Base-by-base conservation (phyloP, 129 eudicot species). In the Flaveria brownii region DNA sequence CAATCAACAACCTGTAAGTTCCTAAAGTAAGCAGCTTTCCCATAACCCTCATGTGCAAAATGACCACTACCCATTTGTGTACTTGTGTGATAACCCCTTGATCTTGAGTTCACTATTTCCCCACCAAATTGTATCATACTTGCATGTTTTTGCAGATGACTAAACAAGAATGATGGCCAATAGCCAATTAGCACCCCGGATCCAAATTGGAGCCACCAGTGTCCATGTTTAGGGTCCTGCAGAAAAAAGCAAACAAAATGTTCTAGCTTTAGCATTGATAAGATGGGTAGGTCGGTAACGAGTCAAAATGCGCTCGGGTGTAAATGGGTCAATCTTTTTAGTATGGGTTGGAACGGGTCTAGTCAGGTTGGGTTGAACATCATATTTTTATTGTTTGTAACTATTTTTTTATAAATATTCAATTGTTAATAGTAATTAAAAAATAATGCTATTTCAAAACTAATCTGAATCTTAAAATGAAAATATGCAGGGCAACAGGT, bases 21-120 rank as follows among this genome's bases (percentile, higher is more conserved):
- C 62, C 99, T 68, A 70, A 94, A 91, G 71, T 94, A 94, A 6
- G 99, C 85, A 20, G 99, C 97, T 81, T 86, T 94, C 36, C 89
- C 85, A 43, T 85, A 94, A 5, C 99, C 97, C 80, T 91, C 99
- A 75, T 78, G 85, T 9, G 93, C 92, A 71, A 94, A 94, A 84
- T 89, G 96, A 33, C 98, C 98, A 74, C 98, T 94, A 2, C 98
- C 98, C 97, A 94, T 94, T 74, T 94, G 97, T 22, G 99, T 94
- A 18, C 90, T 82, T 18, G 99, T 94, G 93, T 94, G 99, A 73
- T 50, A 84, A 52, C 99, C 99, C 33, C 59, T 76, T 80, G 97
- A 89, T 57, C 85, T 78, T 14, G 82, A 78, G 81, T 94, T 94
- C 61, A 94, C 99, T 46, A 94, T 80, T 75, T 94, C 99, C 26